These are phyloP conservation scores for Otatea glauca DNA, from an alignment of 176 grass and related monocot genomes.

Conservation along the genomic window DNA sequence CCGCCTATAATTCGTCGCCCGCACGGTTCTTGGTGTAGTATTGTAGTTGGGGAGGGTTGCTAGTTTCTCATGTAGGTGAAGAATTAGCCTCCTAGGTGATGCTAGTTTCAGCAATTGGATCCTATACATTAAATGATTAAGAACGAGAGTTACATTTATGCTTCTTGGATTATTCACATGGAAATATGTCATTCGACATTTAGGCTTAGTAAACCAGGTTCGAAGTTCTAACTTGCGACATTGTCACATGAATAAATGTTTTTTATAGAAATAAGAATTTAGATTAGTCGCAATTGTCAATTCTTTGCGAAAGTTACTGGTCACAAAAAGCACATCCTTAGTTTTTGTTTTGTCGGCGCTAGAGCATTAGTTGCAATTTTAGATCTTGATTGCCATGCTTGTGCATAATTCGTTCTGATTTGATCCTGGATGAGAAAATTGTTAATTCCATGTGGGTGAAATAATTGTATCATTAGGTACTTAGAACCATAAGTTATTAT, in stretches of 20 bases:
- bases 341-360: background rate
- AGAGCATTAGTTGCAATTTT: slow-evolving; percentile 20
- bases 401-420: background rate
- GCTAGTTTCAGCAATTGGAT: slow-evolving; percentile 5
- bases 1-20: background rate
- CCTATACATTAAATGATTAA: background rate
- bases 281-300: background rate
- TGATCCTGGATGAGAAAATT: background rate
- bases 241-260: background rate
- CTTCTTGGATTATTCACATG: background rate
- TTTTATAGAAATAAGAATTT: background rate
- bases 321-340: background rate
- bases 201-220: background rate
- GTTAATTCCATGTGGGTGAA: background rate
- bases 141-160: background rate
- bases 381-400: background rate
- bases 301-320: background rate
- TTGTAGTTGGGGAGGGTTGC: background rate
- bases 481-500: background rate
- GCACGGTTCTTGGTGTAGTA: background rate
- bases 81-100: background rate
- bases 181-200: slow-evolving; percentile 21
- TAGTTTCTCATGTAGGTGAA: slow-evolving; percentile 11
- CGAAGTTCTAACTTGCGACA: background rate
- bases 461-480: background rate